Evolutionary conservation across 2,329 filamentous ascomycete genomes (phyloP).

Genomic region (Claviceps sp.): DNA sequence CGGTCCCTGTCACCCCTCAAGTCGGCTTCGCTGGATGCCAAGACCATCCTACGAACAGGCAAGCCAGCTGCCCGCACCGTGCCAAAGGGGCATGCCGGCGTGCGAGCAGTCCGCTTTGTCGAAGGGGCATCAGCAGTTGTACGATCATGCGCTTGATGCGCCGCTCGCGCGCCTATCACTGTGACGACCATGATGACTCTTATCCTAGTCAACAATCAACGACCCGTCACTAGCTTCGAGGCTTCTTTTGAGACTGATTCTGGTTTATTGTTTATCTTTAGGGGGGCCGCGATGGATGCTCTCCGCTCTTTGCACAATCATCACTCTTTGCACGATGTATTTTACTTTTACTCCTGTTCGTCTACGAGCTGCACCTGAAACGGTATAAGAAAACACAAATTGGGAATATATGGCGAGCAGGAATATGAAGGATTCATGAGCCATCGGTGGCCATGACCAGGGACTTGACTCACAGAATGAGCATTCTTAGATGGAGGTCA

Average conservation of each 20-base stretch:
- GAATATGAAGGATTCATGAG: too few species aligned
- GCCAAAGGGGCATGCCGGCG: slow-evolving; percentile 23
- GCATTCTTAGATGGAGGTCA: too few species aligned
- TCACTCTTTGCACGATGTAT: slow-evolving; percentile 4
- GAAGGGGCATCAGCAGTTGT: slow-evolving; percentile 25
- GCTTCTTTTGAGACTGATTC: neutral
- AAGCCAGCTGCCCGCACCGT: slow-evolving; percentile 22
- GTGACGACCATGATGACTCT: neutral
- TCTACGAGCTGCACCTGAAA: neutral
- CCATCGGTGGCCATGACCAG: too few species aligned
- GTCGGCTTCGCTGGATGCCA: slow-evolving; percentile 26
- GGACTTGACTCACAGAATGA: too few species aligned
- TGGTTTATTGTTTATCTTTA: neutral
- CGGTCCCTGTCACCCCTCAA: slow-evolving; percentile 40
- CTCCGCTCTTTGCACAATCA: neutral
- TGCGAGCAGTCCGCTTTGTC: slow-evolving; percentile 28
- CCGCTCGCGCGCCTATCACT: slow-evolving; percentile 1
- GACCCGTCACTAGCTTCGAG: neutral
- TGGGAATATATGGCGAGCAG: neutral
- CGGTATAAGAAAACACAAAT: neutral
- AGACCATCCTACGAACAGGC: slow-evolving; percentile 31
- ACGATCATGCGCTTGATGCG: slow-evolving; percentile 24
- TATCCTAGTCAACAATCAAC: neutral
- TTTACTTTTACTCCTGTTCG: neutral
- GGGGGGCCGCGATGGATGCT: neutral